Conservation (phyloP, 1,284 basidiomycete species). For the Megacollybia platyphylla region DNA sequence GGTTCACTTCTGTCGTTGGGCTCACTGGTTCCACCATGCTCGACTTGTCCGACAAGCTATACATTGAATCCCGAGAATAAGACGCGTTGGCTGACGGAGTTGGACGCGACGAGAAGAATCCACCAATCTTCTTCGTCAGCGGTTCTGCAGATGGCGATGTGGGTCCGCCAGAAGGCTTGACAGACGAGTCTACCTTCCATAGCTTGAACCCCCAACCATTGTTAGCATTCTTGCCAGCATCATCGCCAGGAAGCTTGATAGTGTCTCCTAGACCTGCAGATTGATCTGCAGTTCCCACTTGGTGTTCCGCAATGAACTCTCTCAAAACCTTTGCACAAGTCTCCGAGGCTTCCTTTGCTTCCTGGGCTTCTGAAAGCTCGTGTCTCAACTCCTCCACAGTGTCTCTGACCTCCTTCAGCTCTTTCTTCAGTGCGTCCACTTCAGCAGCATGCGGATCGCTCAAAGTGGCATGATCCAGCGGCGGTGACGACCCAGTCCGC, state of each 20-base stretch:
- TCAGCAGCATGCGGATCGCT: conserved; percentile 23
- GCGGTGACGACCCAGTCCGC: conserved; percentile 21
- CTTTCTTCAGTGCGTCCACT: conserved; percentile 45
- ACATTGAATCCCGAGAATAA: conserved; percentile 26
- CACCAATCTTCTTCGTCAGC: conserved; percentile 49
- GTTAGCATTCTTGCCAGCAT: conserved; percentile 20
- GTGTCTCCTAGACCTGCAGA: conserved; percentile 10
- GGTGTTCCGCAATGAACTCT: conserved; percentile 74
- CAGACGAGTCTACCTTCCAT: conserved; percentile 35
- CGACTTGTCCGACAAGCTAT: conserved; percentile 41
- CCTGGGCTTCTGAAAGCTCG: conserved; percentile 65
- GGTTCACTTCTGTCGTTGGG: conserved; percentile 14
- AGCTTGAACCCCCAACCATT: conserved; percentile 50
- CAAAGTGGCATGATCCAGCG: conserved; percentile 9
- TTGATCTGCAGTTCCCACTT: conserved; percentile 29
- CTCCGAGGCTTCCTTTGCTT: conserved; percentile 82
- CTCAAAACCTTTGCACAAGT: conserved; percentile 71
- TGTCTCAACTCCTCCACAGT: conserved; percentile 53
- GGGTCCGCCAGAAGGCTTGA: conserved; percentile 11
- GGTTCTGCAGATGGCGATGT: conserved; percentile 15
- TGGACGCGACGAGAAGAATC: conserved; percentile 48
- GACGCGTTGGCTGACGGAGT: conserved; percentile 30
- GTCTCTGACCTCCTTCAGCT: conserved; percentile 42
- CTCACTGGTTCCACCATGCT: conserved; percentile 43
- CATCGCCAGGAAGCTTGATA: conserved; percentile 30